A percentile compares a stretch with the other conserved stretches of the same genome.
These are phyloP conservation scores for Mimosa bimucronata DNA, from an alignment of 306 rosid species.

Conservation along the genomic window DNA sequence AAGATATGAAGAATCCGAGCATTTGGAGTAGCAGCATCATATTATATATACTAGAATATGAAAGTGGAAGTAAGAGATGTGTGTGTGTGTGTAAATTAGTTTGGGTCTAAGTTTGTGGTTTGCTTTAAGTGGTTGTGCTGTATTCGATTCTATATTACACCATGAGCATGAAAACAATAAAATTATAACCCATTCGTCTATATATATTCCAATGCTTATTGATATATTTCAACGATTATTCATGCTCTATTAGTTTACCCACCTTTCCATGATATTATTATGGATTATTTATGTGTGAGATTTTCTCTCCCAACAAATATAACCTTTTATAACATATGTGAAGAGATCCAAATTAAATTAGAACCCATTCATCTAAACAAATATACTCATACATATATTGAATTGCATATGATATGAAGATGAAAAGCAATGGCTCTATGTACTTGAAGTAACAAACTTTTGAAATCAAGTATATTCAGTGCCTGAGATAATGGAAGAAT, in stretches of 20 bases:
- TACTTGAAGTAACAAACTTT: neutral
- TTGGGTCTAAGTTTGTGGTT: neutral
- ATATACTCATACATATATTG: too few relatives aligned
- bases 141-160: neutral
- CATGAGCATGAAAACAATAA: neutral
- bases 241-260: neutral
- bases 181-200: too few relatives aligned
- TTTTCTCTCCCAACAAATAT: neutral
- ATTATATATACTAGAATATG: neutral
- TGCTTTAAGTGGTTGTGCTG: neutral
- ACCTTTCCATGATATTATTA: too few relatives aligned
- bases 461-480: neutral
- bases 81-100: neutral
- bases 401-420: neutral
- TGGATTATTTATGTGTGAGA: neutral
- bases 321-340: neutral
- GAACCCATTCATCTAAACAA: neutral
- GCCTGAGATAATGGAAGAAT: neutral
- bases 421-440: neutral
- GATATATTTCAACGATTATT: neutral
- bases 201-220: neutral
- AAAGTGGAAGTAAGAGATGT: neutral
- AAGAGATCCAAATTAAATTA: neutral
- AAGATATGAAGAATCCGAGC: neutral
- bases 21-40: neutral